Base-by-base conservation (phyloP, 768 basidiomycete genomes). In the Termitomyces sp. region DNA sequence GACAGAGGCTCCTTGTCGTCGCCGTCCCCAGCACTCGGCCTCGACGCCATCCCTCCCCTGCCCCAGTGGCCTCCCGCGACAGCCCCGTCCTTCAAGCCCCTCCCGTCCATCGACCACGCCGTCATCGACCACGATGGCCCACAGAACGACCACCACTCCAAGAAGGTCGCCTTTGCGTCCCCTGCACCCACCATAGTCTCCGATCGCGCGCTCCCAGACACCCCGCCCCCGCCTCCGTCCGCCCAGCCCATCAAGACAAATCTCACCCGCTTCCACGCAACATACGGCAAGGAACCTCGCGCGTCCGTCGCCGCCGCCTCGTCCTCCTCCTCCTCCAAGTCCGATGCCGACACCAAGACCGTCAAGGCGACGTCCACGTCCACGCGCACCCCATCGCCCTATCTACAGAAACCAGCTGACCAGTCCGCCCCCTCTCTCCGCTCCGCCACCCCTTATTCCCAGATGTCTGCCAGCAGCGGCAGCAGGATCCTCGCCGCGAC, bases 141-240 rank as follows among this genome's bases (percentile, higher is more conserved):
- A 5, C 40, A 41, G 40, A 41, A 12, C 20, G 50, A 20, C 23
- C 16, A 14, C 63, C 77, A 82, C 35, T 83, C 82, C 68, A 94
- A 94, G 79, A 92, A 92, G 75, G 92, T 94, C 48, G 92, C 91
- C 30, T 94, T 94, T 74, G 80, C 89, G 66, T 91, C 90, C 32
- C 90, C 91, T 51, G 84, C 88, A 14, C 88, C 89, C 0, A 85
- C 87, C 52, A 72, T 77, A 41, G 80, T 75, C 61, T 75, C 80
- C 60, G 82, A 86, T 71, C 80, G 78, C 67, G 70, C 78, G 54
- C 74, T 84, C 79, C 55, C 67, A 68, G 4, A 23, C 77, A n/a
- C n/a, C n/a, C n/a, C n/a, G n/a, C 10, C 66, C 76, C 58, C 38
- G 5, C 14, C 56, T 80, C 82, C 50, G 71, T 80, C 30, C 3